Base-by-base conservation (phyloP, 2,329 filamentous ascomycete species). In the Xylaria sp. region DNA sequence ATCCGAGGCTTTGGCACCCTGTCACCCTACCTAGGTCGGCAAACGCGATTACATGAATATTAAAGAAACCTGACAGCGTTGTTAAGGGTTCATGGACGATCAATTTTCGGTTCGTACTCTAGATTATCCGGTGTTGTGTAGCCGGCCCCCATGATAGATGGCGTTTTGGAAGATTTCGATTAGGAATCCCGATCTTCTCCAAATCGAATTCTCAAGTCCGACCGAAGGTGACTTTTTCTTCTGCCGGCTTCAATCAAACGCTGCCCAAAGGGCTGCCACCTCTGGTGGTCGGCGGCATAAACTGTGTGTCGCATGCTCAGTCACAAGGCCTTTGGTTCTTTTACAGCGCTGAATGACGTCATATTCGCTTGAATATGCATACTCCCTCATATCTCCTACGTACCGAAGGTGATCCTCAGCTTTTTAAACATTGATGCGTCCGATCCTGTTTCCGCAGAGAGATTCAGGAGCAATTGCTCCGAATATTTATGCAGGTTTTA, bases 381-480 rank as follows among this genome's bases (percentile, higher is more conserved):
- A n/a, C n/a, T 20, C 10, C 4, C 6, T 38, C 27, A 25, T 51
- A 17, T 2, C 9, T 3, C 27, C 13, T 6, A n/a, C n/a, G n/a
- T 55, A 53, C 50, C 17, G 3, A 33, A 51, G 33, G 33, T 10
- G 13, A 5, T 44, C 25, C 57, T n/a, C 36, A 44, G 25, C 39
- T 38, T 15, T 20, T 20, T 29, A 13, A 20, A 25, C 15, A 42
- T 22, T 33, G 54, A 20, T 51, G 38, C n/a, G 42, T 36, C 42
- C 33, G 42, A 57, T 51, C 61, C 38, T 57, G 25, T 39, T 44
- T 44, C 53, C 25, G 51, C n/a, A 53, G 25, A 17, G 27, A 22
- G 44, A 51, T 25, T 15, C 17, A 67, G 67, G 67, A 69, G 67
- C 60, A 58, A 67, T 64, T 58, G 67, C 67, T 69, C 67, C 67